A percentile compares a stretch with the other conserved stretches of the same genome.
These are phyloP conservation scores for Carex myosuroides DNA, from an alignment of 176 grass and related monocot genomes.

Conservation along the genomic window DNA sequence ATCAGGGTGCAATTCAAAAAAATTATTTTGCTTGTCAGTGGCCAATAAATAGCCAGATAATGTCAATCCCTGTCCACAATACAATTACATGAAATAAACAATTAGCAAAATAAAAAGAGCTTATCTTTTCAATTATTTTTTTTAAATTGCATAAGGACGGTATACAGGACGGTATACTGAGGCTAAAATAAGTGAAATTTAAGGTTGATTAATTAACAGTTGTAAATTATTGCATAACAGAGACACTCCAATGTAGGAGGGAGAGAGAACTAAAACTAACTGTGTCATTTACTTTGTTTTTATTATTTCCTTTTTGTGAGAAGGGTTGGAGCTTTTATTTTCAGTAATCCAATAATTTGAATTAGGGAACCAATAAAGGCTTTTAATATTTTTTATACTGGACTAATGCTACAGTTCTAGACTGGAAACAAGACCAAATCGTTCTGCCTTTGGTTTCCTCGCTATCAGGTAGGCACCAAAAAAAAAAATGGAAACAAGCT, in stretches of 20 bases:
- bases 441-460: no score
- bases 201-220: background rate
- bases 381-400: no score
- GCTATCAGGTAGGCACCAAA: no score
- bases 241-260: background rate
- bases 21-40: conserved; percentile 42
- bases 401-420: no score
- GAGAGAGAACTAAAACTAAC: background rate
- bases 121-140: background rate
- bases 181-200: background rate
- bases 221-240: background rate
- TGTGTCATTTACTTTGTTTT: background rate
- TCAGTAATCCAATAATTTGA: background rate
- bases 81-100: background rate
- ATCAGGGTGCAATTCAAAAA: conserved; percentile 82
- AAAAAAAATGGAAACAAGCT: background rate
- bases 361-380: no score
- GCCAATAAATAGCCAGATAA: conserved; percentile 65
- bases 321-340: background rate
- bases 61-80: conserved; percentile 49
- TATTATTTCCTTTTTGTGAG: background rate
- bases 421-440: no score
- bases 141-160: no score
- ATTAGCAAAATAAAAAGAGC: background rate
- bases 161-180: background rate